Conservation (phyloP, 2,329 filamentous ascomycete species). For the Claviceps quebecensis region DNA sequence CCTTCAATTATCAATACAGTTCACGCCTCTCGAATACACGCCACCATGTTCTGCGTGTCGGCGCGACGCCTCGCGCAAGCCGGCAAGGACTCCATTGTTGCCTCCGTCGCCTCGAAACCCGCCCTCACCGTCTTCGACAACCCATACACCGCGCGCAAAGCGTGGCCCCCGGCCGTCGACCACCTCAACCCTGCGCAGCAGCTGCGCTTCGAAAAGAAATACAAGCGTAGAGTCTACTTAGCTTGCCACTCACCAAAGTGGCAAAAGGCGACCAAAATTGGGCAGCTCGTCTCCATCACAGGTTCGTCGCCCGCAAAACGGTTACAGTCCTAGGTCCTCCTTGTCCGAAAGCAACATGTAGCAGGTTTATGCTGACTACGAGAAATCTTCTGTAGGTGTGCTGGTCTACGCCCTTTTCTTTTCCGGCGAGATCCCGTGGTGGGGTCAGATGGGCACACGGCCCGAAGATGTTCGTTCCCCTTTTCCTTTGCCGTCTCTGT, state of each 20-base stretch:
- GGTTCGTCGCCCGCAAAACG: constrained; percentile 36
- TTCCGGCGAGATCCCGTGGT: constrained; percentile 30
- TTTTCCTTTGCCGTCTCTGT: not conserved
- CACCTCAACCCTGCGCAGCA: constrained; percentile 58
- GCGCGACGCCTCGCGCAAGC: constrained; percentile 20
- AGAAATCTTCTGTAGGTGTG: constrained; percentile 14
- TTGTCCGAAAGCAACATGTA: not conserved
- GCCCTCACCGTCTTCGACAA: constrained; percentile 32
- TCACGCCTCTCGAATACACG: not conserved
- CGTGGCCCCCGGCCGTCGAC: constrained; percentile 66
- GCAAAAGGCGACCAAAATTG: constrained; percentile 50
- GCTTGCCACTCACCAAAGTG: constrained; percentile 48
- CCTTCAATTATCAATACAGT: not conserved
- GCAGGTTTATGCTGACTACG: not conserved
- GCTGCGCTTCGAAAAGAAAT: constrained; percentile 66
- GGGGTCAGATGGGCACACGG: constrained; percentile 27
- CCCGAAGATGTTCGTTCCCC: constrained; percentile 23
- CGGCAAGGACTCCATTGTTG: constrained; percentile 11
- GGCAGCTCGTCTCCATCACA: constrained; percentile 45
- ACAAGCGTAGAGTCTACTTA: constrained; percentile 53
- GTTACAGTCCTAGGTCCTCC: constrained; percentile 23
- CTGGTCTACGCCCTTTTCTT: constrained; percentile 23
- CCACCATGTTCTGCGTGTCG: constrained; percentile 22
- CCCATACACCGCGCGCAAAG: constrained; percentile 52
- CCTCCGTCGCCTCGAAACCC: constrained; percentile 11